phyloP scores from a whole-genome alignment of 2,329 filamentous ascomycete species.

The Fusarium sp. region DNA sequence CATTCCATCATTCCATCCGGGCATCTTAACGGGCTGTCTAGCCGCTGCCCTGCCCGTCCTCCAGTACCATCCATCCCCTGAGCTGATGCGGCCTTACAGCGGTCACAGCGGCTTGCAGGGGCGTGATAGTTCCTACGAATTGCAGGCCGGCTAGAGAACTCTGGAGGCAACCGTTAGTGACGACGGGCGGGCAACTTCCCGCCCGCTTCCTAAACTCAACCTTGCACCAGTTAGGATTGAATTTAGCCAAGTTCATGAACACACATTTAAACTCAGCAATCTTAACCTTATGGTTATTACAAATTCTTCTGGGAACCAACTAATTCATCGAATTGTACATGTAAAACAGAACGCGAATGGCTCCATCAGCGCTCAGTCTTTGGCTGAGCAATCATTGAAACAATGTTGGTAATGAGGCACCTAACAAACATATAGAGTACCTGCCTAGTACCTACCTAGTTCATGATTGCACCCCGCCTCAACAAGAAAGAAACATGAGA shows the following conservation, averaged over 20 bases:
- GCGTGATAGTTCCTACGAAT: constrained; percentile 14
- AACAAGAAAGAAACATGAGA: background rate
- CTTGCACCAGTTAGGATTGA: background rate
- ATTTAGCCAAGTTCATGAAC: background rate
- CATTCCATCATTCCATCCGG: background rate
- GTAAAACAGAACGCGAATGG: background rate
- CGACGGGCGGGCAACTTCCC: constrained; percentile 4
- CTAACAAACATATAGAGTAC: background rate
- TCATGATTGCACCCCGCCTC: constrained; percentile 6
- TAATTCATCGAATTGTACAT: background rate
- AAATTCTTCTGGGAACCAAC: background rate
- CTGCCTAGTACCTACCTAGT: background rate
- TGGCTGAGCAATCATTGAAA: background rate
- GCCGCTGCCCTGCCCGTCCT: background rate
- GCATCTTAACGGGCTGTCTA: background rate
- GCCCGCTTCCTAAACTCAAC: constrained; percentile 3
- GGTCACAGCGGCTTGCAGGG: constrained; percentile 27
- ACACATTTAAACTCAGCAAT: background rate
- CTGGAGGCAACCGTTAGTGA: constrained; percentile 22
- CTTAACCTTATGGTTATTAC: background rate
- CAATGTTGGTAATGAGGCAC: background rate
- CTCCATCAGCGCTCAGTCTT: background rate
- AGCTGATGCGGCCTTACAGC: constrained; percentile 28
- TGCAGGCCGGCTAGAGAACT: constrained; percentile 6
- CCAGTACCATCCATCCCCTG: constrained; percentile 15